Evolutionary conservation across 768 basidiomycete species (phyloP), one percentile per base, ranked within the genome.

Genomic region (Lentinula raphanica): DNA sequence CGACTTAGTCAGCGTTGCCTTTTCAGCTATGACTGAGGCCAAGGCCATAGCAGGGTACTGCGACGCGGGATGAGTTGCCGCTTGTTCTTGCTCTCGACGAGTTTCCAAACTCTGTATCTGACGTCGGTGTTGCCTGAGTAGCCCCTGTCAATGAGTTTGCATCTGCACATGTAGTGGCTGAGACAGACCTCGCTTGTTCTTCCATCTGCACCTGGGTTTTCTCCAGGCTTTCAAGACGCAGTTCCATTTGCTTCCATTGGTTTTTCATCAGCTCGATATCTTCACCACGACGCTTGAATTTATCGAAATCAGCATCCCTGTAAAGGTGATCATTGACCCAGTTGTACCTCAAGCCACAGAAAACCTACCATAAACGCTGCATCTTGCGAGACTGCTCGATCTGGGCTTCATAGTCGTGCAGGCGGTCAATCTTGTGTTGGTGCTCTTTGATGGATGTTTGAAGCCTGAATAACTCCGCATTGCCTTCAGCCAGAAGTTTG

Each of bases 361-460:
- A 58, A 11, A 70, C 82, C 29, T 68, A 91, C 94, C 93, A 96
- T 63, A 93, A 71, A 51, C 81, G 79, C 66, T 92, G 89, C 65
- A 88, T 81, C 57, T 85, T 83, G 42, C 87, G 74, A 59, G 92
- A 81, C 65, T 94, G 90, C 54, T 91, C 87, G 45, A 96, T 92
- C 63, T 90, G 87, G n/a, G 74, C 76, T 67, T 97, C 94, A 63
- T 94, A 96, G 68, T 96, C 92, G 50, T 78, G 74, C 42, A 96
- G 75, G 17, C 89, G 81, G 60, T 87, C 84, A 12, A 96, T 82
- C 67, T 94, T 94, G 65, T 90, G 90, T 59, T 86, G 82, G 46
- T 79, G 86, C 69, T 90, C 90, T 64, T 90, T 89, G 62, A 80
- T 78, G 64, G 86, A 81, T 19, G 90, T 94, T 67, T 87, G 75